Base-by-base conservation (phyloP, 106 monocot genomes). In the Triglochin maritima region DNA sequence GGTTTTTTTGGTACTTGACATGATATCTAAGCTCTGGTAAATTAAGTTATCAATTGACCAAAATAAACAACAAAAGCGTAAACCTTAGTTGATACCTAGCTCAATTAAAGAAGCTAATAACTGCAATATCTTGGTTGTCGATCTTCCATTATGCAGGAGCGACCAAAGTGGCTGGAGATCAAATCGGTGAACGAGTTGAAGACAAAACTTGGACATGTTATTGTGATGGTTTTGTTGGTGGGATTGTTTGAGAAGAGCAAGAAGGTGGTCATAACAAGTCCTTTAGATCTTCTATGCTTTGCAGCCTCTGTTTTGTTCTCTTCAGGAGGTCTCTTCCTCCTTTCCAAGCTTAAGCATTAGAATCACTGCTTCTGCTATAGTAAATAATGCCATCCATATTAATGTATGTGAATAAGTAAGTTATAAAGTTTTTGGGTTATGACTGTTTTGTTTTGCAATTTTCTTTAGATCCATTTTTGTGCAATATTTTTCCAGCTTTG, bases 201-300 rank as follows among this genome's bases (percentile, higher is more conserved):
- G 83, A 96, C 96, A 12, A 96, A 96, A 74, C 46, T 96, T 29
- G 96, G 96, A 9, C 96, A 96, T 64, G 91, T 91, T 46, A 88
- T 96, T 49, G 96, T 96, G 69, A 82, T 86, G 86, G 84, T 80
- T 62, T 74, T 96, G 15, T 59, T 96, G 78, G 78, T 96, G 62
- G 96, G 96, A 3, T 68, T 96, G 56, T 84, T 96, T 69, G 96
- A 96, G 63, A 96, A 88, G 81, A 86, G 88, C 76, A 86, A 74
- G 84, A 91, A 86, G 60, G 85, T 88, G 50, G 60, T 55, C 6
- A 86, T 96, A 10, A 46, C 63, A 49, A 74, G 77, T 8, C 57
- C 85, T 3, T 49, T 5, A 0, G 91, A 96, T 67, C 79, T 96
- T 8, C 82, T 91, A 3, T 96, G 80, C 77, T 88, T 96, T 68